Evolutionary conservation across 768 basidiomycete genomes (phyloP).

Genomic region (Pleurotus tuoliensis): DNA sequence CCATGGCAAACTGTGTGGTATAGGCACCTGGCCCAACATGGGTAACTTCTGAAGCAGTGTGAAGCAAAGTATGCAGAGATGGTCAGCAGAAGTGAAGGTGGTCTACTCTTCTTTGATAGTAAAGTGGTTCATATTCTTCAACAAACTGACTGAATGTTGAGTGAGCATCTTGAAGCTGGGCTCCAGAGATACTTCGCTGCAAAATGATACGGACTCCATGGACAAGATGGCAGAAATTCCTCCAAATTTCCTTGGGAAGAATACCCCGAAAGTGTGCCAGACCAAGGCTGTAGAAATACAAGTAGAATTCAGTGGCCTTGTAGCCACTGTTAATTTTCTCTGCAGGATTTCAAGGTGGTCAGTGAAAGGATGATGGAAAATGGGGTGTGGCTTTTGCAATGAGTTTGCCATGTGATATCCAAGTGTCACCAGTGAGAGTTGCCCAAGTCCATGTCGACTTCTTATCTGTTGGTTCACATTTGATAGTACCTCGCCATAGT

Average conservation of each 20-base stretch:
- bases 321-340: slow-evolving; percentile 24
- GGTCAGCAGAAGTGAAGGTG: slow-evolving; percentile 6
- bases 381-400: slow-evolving; percentile 9
- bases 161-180: slow-evolving; percentile 1
- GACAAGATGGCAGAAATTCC: slow-evolving; percentile 7
- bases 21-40: neutral
- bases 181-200: neutral
- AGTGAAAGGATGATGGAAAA: slow-evolving; percentile 8
- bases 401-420: slow-evolving; percentile 15
- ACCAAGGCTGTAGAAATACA: slow-evolving; percentile 7
- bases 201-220: slow-evolving; percentile 4
- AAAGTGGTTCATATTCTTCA: slow-evolving; percentile 7
- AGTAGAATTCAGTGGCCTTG: slow-evolving; percentile 11
- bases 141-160: neutral
- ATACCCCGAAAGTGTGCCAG: slow-evolving; percentile 4
- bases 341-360: slow-evolving; percentile 8
- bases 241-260: neutral
- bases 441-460: slow-evolving; percentile 27
- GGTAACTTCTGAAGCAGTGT: slow-evolving; percentile 3
- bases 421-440: slow-evolving; percentile 11
- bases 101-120: slow-evolving; percentile 1
- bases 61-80: slow-evolving; percentile 8
- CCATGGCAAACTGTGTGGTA: slow-evolving; percentile 4
- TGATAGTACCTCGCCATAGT: slow-evolving; percentile 20
- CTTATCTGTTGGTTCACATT: slow-evolving; percentile 19